Evolutionary conservation across 345 rosid genomes (phyloP), one percentile per base, ranked within the genome.

Genomic region (Crucihimalaya himalaica): DNA sequence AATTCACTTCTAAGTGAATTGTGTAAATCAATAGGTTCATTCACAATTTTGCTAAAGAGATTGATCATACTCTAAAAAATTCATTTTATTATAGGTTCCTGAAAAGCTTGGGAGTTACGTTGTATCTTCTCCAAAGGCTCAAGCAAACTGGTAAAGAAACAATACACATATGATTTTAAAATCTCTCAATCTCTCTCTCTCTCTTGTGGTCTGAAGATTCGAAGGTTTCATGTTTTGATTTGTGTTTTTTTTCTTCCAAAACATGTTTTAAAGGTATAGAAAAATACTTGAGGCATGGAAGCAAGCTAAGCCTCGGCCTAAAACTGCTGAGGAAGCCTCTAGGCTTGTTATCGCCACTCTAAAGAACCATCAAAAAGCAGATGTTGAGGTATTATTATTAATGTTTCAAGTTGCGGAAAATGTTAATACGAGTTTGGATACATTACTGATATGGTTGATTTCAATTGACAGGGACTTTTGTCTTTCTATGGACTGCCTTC

Each of bases 271-370:
- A 89, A 91, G 98, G 97, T 95, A 92, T 74, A 81, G 84, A 75
- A 95, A 92, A 73, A 81, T 95, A 42, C 66, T 83, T 27, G 94
- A 82, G 69, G 96, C 94, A 34, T 92, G 99, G 99, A 87, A 68
- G 73, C 85, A 84, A 80, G 79, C 92, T 27, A 84, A 83, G 18
- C 91, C 98, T 8, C 92, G 81, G 35, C 97, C 97, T 9, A 79
- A 54, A 71, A 85, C 91, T 13, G 78, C 87, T 15, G 91, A 92
- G 70, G 92, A 87, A 62, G 96, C 89, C 15, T 76, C 90, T 8
- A 87, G 83, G 80, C 84, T 92, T 74, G 75, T 95, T 37, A 63
- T 85, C 45, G 79, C 79, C 57, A 81, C 91, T 64, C 73, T 95
- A 68, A 84, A 82, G 73, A 63, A 84, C 4, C 92, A 92, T 78